phyloP scores from a whole-genome alignment of 2,329 filamentous ascomycete species.

The Penicillium sp. region DNA sequence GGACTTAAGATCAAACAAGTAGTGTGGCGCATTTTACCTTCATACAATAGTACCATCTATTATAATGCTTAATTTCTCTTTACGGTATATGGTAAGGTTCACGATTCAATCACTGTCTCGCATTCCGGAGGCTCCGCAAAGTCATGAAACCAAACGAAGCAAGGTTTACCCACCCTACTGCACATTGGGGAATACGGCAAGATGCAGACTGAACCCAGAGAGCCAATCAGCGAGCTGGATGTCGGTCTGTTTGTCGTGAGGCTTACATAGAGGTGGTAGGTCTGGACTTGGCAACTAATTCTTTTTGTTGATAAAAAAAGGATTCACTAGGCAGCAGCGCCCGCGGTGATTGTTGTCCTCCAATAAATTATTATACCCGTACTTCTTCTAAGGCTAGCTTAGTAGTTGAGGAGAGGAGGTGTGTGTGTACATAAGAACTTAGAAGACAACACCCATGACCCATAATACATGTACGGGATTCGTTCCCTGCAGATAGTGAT shows the following conservation, averaged over 20 bases:
- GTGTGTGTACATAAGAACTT: no score
- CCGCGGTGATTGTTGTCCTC: no score
- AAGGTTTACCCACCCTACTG: background rate
- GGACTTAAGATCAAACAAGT: background rate
- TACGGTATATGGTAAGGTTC: no score
- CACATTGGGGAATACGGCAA: constrained; percentile 7
- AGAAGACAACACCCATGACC: background rate
- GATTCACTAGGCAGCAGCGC: constrained; percentile 16
- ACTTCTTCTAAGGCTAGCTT: no score
- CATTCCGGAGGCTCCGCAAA: constrained; percentile 5
- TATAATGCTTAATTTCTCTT: no score
- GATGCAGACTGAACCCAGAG: constrained; percentile 9
- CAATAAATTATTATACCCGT: no score
- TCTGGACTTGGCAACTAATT: background rate
- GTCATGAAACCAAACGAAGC: constrained; percentile 7
- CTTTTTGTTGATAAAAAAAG: background rate
- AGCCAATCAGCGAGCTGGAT: constrained; percentile 2
- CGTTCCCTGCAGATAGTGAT: constrained; percentile 15
- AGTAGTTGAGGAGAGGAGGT: no score
- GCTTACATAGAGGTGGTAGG: no score
- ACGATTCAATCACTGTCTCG: no score
- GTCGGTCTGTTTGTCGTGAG: constrained; percentile 7
- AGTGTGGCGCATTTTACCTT: background rate
- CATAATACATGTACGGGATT: background rate
- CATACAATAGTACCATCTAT: background rate